Base-by-base conservation (phyloP, 352 stramenopile species). In the Globisporangium megalacanthum region DNA sequence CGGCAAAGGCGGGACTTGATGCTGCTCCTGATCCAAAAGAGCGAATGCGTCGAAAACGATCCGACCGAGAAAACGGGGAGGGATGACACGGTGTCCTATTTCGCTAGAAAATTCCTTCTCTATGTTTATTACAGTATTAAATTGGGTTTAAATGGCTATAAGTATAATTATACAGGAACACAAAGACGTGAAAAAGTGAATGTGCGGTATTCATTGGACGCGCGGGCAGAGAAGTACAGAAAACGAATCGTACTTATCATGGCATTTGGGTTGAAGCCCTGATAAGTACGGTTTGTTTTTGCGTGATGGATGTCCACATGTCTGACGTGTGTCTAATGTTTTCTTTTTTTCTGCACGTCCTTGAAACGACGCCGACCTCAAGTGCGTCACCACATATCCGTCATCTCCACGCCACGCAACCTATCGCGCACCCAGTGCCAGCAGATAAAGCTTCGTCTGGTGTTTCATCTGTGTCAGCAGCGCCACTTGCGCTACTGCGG, bases 401-500 rank as follows among this genome's bases (percentile, higher is more conserved):
- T 1, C 25, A 29, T 29, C 25, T 29, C 25, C 14, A 20, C 37
- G 9, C 37, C 25, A 29, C 37, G 15, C 42, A 13, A 9, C n/a
- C n/a, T 25, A 55, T 4, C 50, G 33, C 33, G 50, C 37, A 22
- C n/a, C 45, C 65, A 75, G 70, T 49, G 78, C 71, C 25, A 94
- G 70, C 17, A 86, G 65, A 57, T 94, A 92, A 45, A 92, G 60
- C 61, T 91, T 89, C 58, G 73, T 91, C 57, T 91, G 78, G 49
- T 86, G 75, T 68, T 92, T 88, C 65, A 92, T 73, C 68, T 92
- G 78, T 46, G 73, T 77, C 35, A 89, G 58, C 47, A 92, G 70
- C 53, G 70, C 66, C 33, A 75, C 52, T 29, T 80, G 72, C 22
- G 75, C 73, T 4, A 69, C 31, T 14, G 63, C 72, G 31, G 61